phyloP scores from a whole-genome alignment of 768 basidiomycete genomes.

The Amanita muscaria region DNA sequence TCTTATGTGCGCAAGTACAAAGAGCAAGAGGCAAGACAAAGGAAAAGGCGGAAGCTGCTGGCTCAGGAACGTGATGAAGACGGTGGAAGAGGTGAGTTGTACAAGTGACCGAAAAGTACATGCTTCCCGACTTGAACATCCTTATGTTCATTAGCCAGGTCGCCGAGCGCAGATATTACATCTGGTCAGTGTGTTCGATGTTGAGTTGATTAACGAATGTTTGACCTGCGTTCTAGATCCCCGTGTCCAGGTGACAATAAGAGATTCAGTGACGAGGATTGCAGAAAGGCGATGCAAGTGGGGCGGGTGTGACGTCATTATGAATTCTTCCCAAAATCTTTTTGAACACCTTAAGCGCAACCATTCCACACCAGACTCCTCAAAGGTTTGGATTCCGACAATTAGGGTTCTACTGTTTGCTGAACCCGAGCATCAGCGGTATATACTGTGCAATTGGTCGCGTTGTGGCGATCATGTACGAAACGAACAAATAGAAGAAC shows the following conservation, averaged over 20 bases:
- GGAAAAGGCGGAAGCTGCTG: slow-evolving; percentile 2
- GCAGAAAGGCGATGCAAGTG: slow-evolving; percentile 46
- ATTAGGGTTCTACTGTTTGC: neutral
- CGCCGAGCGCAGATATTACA: neutral
- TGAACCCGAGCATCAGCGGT: slow-evolving; percentile 6
- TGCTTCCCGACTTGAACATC: neutral
- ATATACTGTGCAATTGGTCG: slow-evolving; percentile 24
- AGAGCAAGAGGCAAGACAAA: slow-evolving; percentile 5
- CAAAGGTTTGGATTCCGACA: slow-evolving; percentile 12
- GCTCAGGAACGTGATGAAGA: neutral
- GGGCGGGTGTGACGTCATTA: slow-evolving; percentile 42
- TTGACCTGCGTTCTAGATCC: slow-evolving; percentile 4
- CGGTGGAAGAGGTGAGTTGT: slow-evolving; percentile 1
- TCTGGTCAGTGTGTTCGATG: slow-evolving; percentile 5
- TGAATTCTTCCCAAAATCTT: slow-evolving; percentile 46
- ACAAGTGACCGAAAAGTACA: neutral
- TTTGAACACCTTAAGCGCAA: slow-evolving; percentile 39
- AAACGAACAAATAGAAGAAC: slow-evolving; percentile 31
- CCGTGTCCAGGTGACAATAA: neutral
- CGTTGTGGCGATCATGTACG: slow-evolving; percentile 53
- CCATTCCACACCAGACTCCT: slow-evolving; percentile 16
- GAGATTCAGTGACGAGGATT: slow-evolving; percentile 34
- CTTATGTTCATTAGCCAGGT: neutral
- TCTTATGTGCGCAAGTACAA: slow-evolving; percentile 2
- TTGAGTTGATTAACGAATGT: neutral